These are phyloP conservation scores for Trametes maxima DNA, from an alignment of 768 basidiomycete species.

Conservation along the genomic window DNA sequence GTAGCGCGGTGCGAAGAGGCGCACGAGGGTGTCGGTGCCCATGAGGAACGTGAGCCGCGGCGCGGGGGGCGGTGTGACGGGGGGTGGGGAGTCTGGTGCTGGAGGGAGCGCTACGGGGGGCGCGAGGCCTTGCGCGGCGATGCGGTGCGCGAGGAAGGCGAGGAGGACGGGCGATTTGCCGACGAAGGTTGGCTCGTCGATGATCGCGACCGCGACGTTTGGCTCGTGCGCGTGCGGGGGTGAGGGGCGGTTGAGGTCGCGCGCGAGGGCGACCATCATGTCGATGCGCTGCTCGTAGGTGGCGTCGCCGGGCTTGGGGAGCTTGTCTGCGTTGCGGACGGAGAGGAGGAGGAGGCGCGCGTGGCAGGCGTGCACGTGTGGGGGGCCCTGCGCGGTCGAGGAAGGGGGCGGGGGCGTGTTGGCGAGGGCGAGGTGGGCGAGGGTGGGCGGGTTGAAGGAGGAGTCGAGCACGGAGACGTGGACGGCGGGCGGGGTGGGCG, in stretches of 20 bases:
- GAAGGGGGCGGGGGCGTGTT: slow-evolving; percentile 40
- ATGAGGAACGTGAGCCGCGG: slow-evolving; percentile 69
- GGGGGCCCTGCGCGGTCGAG: slow-evolving; percentile 4
- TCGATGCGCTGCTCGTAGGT: slow-evolving; percentile 77
- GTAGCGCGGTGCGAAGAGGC: slow-evolving; percentile 76
- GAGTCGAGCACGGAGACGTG: slow-evolving; percentile 83
- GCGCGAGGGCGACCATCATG: slow-evolving; percentile 80
- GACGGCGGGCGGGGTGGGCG: slow-evolving; percentile 32
- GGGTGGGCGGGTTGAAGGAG: slow-evolving; percentile 91
- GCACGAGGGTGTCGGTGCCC: slow-evolving; percentile 84
- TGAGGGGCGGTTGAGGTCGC: slow-evolving; percentile 38
- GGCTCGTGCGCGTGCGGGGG: slow-evolving; percentile 10
- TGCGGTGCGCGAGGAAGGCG: slow-evolving; percentile 46
- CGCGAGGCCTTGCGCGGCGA: slow-evolving; percentile 25
- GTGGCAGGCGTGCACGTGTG: slow-evolving; percentile 54
- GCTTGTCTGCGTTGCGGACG: slow-evolving; percentile 86
- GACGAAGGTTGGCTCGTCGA: slow-evolving; percentile 88
- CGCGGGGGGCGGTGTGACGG: not conserved
- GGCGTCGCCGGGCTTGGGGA: slow-evolving; percentile 68
- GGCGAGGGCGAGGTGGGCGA: slow-evolving; percentile 80
- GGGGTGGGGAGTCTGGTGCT: not conserved
- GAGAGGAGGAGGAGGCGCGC: slow-evolving; percentile 81
- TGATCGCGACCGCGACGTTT: slow-evolving; percentile 77
- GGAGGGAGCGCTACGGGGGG: no score
- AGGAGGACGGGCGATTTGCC: slow-evolving; percentile 70